Percentiles rank a stretch among this genome's conserved stretches.
These are phyloP conservation scores for Castanea crenata DNA, from an alignment of 306 rosid species.

Conservation along the genomic window DNA sequence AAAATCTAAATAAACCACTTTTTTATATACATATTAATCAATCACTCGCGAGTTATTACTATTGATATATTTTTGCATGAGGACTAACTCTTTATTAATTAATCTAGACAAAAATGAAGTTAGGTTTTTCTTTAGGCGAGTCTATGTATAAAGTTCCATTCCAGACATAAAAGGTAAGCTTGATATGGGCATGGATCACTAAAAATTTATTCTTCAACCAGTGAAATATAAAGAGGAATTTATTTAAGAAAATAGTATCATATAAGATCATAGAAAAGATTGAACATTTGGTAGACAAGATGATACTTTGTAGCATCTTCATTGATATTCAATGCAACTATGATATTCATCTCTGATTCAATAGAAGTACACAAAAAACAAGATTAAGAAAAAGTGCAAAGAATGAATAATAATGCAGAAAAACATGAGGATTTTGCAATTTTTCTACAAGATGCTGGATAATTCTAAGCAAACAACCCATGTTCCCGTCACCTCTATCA, in stretches of 20 bases:
- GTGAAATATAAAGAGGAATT: not conserved
- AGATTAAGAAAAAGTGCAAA: not conserved
- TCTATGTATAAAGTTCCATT: not conserved
- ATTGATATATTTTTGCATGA: too few species aligned
- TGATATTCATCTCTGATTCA: not conserved
- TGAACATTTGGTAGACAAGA: not conserved
- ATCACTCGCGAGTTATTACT: too few species aligned
- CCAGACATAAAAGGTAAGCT: not conserved
- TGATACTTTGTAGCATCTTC: not conserved
- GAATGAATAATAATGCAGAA: conserved; percentile 14
- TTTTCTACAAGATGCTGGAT: not conserved
- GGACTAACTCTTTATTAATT: not conserved
- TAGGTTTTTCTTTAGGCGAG: not conserved
- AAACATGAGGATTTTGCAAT: conserved; percentile 7
- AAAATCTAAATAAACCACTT: too few species aligned
- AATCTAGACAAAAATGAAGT: not conserved
- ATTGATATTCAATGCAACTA: not conserved
- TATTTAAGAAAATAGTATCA: not conserved
- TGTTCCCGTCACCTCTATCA: not conserved
- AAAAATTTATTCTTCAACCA: too few species aligned
- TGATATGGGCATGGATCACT: not conserved
- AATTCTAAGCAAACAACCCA: conserved; percentile 1
- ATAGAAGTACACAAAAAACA: not conserved
- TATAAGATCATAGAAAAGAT: not conserved
- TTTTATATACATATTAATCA: too few species aligned